Evolutionary conservation across 2,329 filamentous ascomycete genomes (phyloP), one percentile per base, ranked within the genome.

Genomic region (Diaporthe australafricana): DNA sequence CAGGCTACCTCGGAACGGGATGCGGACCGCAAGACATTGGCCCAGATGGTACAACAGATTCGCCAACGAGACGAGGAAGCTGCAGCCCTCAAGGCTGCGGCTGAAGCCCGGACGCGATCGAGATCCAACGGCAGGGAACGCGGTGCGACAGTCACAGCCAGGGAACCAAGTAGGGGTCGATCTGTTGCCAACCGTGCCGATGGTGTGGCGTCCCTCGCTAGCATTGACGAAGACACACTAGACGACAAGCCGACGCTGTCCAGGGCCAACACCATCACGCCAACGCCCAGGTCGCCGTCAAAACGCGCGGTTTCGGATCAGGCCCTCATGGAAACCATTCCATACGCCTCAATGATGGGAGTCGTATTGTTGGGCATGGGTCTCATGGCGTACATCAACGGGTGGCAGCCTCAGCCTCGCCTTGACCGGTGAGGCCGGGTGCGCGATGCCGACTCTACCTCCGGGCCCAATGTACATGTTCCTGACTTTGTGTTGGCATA

Each of bases 41-140:
- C 93, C 1, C 94, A 98, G 79, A 96, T 98, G 94, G 91, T 98
- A 16, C 87, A 94, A 76, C 92, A 92, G 75, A 92, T 98, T 70
- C 90, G 95, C 68, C 87, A 86, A 76, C 77, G 79, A 5, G 91
- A 95, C 76, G 90, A 91, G 76, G 89, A 89, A 75, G 87, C 84
- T 38, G 83, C 81, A 40, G 84, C 81, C n/a, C 66, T 73, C 27
- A 72, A 72, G 32, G 70, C 72, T 8, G 72, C 69, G 48, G 69
- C 72, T 25, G 56, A 45, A 40, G 82, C 82, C 4, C 83, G 83
- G 42, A 79, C 80, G 2, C 81, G 80, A 27, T 84, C 83, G n/a
- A 76, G 80, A 16, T 83, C 83, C 45, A 77, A 78, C 62, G 75
- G 77, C 63, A 76, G 80, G 72, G 78, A 78, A 30, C 76, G 75